A percentile compares a stretch with the other conserved stretches of the same genome.
Evolutionary conservation across 495 filamentous ascomycete genomes (phyloP).

Genomic region (Aspergillus incahuasiensis): DNA sequence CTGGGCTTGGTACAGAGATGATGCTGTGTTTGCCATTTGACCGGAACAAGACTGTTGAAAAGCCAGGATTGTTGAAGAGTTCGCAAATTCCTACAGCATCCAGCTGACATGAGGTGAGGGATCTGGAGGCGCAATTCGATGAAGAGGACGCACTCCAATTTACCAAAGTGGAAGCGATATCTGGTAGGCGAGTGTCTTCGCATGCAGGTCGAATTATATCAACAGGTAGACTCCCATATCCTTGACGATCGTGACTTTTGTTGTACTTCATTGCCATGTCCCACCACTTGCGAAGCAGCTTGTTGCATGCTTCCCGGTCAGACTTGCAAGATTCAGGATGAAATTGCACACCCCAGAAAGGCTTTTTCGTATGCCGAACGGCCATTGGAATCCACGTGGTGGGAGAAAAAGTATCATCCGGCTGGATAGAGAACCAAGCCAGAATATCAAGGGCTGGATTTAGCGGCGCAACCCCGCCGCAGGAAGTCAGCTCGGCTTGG

Average conservation of each 20-base stretch:
- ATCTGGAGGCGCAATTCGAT: conserved; percentile 23
- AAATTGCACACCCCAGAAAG: conserved; percentile 91
- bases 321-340: conserved; percentile 95
- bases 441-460: conserved; percentile 29
- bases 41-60: conserved; percentile 38
- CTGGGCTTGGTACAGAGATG: conserved; percentile 37
- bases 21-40: conserved; percentile 40
- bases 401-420: background rate
- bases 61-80: conserved; percentile 31
- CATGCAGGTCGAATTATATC: conserved; percentile 23
- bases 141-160: conserved; percentile 35
- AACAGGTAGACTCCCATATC: conserved; percentile 22
- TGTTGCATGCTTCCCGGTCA: conserved; percentile 54
- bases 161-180: conserved; percentile 33
- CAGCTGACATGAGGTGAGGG: conserved; percentile 17
- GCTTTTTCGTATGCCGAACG: conserved; percentile 61
- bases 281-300: conserved; percentile 78
- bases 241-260: conserved; percentile 30
- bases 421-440: conserved; percentile 33
- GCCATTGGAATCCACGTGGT: conserved; percentile 65
- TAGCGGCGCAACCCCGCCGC: background rate
- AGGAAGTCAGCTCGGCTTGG: background rate
- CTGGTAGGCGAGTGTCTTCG: conserved; percentile 22
- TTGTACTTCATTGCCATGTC: conserved; percentile 34
- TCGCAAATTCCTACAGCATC: conserved; percentile 35